Evolutionary conservation across 2,329 filamentous ascomycete genomes (phyloP), one percentile per base, ranked within the genome.

Genomic region (Diaporthe capsici): DNA sequence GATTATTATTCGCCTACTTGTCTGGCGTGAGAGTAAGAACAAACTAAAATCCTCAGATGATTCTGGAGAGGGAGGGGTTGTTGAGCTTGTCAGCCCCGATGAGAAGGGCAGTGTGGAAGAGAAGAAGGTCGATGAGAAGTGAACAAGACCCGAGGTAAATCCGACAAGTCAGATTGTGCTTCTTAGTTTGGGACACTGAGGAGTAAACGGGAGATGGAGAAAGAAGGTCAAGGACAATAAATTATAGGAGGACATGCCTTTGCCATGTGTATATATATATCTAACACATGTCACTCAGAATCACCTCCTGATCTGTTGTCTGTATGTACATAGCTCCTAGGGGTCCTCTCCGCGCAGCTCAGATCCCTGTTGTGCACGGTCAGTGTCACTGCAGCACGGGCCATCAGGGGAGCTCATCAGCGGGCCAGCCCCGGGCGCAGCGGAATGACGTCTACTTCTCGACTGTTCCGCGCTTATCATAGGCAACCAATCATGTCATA

Each of bases 371-470:
- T 8, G 58, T 31, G 61, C 61, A 65, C 61, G 25, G 57, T 22
- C 22, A 25, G 5, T 17, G 37, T 42, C 34, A 42, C 58, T 37
- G 9, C 55, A 25, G 58, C 58, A 61, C 58, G 58, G 58, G 58
- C 58, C 37, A 61, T 28, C 58, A 37, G 28, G 17, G 37, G 17
- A 49, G 20, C 42, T 34, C 42, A 22, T 3, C 42, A n/a, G 28
- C 44, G 28, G 61, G 42, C 28, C 63, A 68, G 28, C 44, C 7
- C 31, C 12, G 28, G 61, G 63, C 63, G 28, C 28, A 28, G 28
- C 5, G 65, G 65, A 34, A 68, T 68, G 65, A 68, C 65, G 65
- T 68, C 65, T 53, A 22, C 22, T 68, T 53, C 65, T 68, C 65
- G 31, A 51, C 47, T 22, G 65, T 53, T 68, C 22, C 31, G 47